Conservation (phyloP, 2,329 filamentous ascomycete species). For the Geosmithia flava region DNA sequence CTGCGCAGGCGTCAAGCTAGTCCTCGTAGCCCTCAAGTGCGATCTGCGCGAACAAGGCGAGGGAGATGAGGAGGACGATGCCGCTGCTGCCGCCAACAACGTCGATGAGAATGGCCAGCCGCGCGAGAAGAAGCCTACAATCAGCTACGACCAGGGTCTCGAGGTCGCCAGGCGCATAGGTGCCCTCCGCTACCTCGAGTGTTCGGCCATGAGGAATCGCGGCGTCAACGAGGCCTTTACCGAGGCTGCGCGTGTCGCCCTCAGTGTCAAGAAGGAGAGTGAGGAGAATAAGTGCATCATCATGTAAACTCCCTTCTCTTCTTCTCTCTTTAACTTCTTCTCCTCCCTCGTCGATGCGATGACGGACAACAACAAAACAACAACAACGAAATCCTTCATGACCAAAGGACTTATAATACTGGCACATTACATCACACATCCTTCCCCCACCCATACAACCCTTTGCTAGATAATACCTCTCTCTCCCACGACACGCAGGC, state of each 20-base stretch:
- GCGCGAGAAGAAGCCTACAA: constrained; percentile 57
- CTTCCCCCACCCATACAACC: too few species aligned
- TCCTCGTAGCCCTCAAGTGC: constrained; percentile 92
- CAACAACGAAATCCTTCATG: neutral
- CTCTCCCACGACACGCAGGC: neutral
- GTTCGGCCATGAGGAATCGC: constrained; percentile 94
- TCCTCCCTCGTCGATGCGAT: neutral
- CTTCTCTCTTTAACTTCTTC: neutral
- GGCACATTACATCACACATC: too few species aligned
- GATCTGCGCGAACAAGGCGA: constrained; percentile 72
- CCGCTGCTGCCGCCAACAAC: constrained; percentile 28
- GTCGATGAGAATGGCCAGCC: constrained; percentile 15
- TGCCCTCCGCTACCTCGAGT: constrained; percentile 90
- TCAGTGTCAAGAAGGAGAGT: constrained; percentile 57
- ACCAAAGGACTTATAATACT: neutral
- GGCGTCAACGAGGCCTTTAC: constrained; percentile 98
- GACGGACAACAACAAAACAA: neutral
- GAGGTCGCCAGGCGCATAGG: constrained; percentile 86
- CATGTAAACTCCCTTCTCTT: constrained; percentile 31
- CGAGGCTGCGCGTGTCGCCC: constrained; percentile 86
- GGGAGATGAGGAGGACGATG: constrained; percentile 60
- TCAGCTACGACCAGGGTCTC: constrained; percentile 83
- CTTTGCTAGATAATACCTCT: constrained; percentile 1
- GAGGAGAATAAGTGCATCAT: constrained; percentile 48
- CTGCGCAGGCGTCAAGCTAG: constrained; percentile 87